Evolutionary conservation across 495 filamentous ascomycete genomes (phyloP), one percentile per base, ranked within the genome.

Genomic region (Sabuloglossum arenarium): DNA sequence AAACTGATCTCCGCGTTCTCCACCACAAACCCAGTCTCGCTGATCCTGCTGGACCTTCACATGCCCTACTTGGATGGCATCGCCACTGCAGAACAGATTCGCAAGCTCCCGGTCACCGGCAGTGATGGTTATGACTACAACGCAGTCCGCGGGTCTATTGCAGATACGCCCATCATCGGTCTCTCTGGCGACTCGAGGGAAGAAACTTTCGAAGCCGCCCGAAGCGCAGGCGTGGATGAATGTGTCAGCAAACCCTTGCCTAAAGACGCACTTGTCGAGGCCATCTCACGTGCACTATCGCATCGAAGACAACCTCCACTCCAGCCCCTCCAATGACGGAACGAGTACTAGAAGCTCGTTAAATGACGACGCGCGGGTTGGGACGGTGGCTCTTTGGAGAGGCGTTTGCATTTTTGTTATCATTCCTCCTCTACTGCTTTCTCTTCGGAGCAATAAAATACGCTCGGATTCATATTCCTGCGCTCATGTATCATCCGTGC

Each of bases 61-160:
- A 90, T 90, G 86, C 86, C 86, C 0, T 68, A 88, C 14, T 87
- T 88, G 79, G 80, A 89, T 63, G 86, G 86, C 10, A 74, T 82
- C 25, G 78, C 78, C 21, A 84, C 83, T 56, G 80, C 84, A 19
- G 67, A 70, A 32, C 71, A 72, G 47, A 86, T 93, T 55, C 75
- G 86, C 3, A 71, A 77, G 60, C 67, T 82, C 53, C 80, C 56
- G 59, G 28, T 21, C 19, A n/a, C 1, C 16, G 19, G 1, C 19
- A 10, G 19, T 23, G 9, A 21, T 1, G 39, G 19, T n/a, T n/a
- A n/a, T n/a, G n/a, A n/a, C n/a, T n/a, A n/a, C n/a, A n/a, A n/a
- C n/a, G n/a, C n/a, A n/a, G n/a, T n/a, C 16, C 78, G 74, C 1
- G 67, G 68, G 49, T 66, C 80, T 34, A 64, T 70, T 10, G 66